Percentiles rank a stretch among this genome's conserved stretches.
These are phyloP conservation scores for Cryptosporidium andersoni DNA, from an alignment of 169 alveolate genomes.

Conservation along the genomic window DNA sequence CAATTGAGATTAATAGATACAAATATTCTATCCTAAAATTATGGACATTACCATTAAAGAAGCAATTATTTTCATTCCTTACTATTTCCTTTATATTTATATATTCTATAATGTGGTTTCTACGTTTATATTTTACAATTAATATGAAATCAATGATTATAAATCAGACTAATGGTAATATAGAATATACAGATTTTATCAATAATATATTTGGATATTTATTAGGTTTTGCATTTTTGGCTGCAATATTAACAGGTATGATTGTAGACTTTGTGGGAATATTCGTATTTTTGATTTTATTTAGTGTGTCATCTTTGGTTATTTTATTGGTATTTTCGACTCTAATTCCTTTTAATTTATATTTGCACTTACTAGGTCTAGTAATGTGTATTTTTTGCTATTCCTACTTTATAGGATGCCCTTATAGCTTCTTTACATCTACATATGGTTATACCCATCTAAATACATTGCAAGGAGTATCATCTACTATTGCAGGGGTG, in stretches of 20 bases:
- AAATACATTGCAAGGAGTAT: slow-evolving; percentile 53
- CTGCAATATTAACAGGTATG: slow-evolving; percentile 45
- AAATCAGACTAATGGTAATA: slow-evolving; percentile 26
- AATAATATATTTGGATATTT: slow-evolving; percentile 37
- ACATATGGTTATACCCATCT: slow-evolving; percentile 52
- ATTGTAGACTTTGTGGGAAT: slow-evolving; percentile 57
- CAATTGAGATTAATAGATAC: slow-evolving; percentile 53
- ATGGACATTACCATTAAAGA: slow-evolving; percentile 46
- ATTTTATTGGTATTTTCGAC: slow-evolving; percentile 41
- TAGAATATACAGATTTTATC: slow-evolving; percentile 32
- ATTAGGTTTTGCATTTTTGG: slow-evolving; percentile 41
- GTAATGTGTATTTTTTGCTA: slow-evolving; percentile 52
- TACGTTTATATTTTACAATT: slow-evolving; percentile 50
- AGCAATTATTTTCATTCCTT: slow-evolving; percentile 41
- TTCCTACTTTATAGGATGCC: slow-evolving; percentile 66
- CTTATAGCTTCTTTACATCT: slow-evolving; percentile 47
- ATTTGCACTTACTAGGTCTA: slow-evolving; percentile 43
- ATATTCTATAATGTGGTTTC: slow-evolving; percentile 62
- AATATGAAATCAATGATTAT: slow-evolving; percentile 46
- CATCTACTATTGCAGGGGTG: slow-evolving; percentile 62
- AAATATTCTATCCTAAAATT: slow-evolving; percentile 39
- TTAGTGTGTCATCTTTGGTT: slow-evolving; percentile 35
- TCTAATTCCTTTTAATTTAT: slow-evolving; percentile 28
- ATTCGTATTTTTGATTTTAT: slow-evolving; percentile 13
- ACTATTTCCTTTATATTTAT: slow-evolving; percentile 28